These are phyloP conservation scores for Trichoderma atrobrunneum DNA, from an alignment of 2,329 filamentous ascomycete genomes.

Conservation along the genomic window DNA sequence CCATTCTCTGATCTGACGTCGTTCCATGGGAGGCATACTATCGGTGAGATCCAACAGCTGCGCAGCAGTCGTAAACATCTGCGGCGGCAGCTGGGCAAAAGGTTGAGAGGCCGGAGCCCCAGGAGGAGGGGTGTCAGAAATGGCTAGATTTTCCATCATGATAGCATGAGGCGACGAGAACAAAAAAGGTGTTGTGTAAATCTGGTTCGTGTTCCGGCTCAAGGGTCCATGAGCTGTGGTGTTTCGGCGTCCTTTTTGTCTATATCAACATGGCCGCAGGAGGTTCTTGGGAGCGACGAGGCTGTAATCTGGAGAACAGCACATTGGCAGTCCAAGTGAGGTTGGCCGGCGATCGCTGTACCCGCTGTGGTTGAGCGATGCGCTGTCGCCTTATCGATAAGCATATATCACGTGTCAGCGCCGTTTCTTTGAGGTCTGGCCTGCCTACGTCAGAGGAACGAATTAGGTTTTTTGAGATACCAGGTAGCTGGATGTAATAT, in stretches of 20 bases:
- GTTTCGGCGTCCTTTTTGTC: background rate
- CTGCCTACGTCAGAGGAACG: background rate
- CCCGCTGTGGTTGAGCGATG: conserved; percentile 3
- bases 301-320: background rate
- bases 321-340: background rate
- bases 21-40: conserved; percentile 61
- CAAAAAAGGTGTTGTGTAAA: background rate
- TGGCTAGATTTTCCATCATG: conserved; percentile 53
- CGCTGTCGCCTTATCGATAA: conserved; percentile 18
- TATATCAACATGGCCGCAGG: conserved; percentile 16
- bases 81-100: conserved; percentile 70
- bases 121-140: conserved; percentile 48
- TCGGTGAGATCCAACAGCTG: conserved; percentile 95
- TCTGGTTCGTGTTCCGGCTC: background rate
- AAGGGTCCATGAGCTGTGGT: conserved; percentile 15
- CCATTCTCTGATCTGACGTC: background rate
- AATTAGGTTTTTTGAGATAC: background rate
- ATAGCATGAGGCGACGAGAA: conserved; percentile 26
- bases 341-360: background rate
- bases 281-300: background rate
- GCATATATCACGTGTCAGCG: conserved; percentile 7
- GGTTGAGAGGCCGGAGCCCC: conserved; percentile 43
- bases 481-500: background rate
- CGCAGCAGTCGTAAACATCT: conserved; percentile 98
- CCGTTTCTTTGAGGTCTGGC: background rate